Evolutionary conservation across 768 basidiomycete species (phyloP).

Genomic region (Leccinellum luteum): DNA sequence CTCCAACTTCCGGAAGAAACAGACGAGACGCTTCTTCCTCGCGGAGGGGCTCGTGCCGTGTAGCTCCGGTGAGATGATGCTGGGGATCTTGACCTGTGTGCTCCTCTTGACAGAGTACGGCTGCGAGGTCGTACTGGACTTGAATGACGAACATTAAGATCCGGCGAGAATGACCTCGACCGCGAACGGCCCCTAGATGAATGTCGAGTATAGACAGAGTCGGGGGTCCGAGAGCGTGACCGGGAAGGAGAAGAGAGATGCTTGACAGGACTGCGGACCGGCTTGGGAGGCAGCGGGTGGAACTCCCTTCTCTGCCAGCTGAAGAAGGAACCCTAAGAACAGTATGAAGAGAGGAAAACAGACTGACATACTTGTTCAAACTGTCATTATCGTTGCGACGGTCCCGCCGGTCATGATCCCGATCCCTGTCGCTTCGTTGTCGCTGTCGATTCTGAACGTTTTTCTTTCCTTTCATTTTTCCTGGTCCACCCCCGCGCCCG

Average conservation of each 20-base stretch:
- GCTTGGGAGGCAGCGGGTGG: slow-evolving; percentile 40
- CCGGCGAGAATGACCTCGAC: slow-evolving; percentile 59
- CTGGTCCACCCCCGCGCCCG: slow-evolving; percentile 39
- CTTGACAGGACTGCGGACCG: slow-evolving; percentile 35
- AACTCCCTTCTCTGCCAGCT: slow-evolving; percentile 71
- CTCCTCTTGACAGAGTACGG: slow-evolving; percentile 48
- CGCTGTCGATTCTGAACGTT: slow-evolving; percentile 34
- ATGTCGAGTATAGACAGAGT: slow-evolving; percentile 60
- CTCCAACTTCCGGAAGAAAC: slow-evolving; percentile 54
- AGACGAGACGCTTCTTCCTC: slow-evolving; percentile 52
- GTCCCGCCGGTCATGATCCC: slow-evolving; percentile 29
- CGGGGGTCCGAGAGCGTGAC: slow-evolving; percentile 56
- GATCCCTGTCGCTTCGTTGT: slow-evolving; percentile 28
- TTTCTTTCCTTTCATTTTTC: slow-evolving; percentile 37
- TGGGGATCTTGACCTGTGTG: slow-evolving; percentile 38
- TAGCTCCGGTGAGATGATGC: slow-evolving; percentile 43
- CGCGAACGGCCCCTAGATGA: slow-evolving; percentile 66
- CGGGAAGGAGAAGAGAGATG: slow-evolving; percentile 44
- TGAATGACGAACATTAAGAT: slow-evolving; percentile 50
- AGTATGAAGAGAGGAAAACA: slow-evolving; percentile 6
- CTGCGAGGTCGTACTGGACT: slow-evolving; percentile 48
- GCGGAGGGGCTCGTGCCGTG: slow-evolving; percentile 28
- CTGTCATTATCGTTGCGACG: slow-evolving; percentile 58
- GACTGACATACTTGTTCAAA: slow-evolving; percentile 64
- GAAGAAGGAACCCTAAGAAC: slow-evolving; percentile 10